A percentile compares a stretch with the other conserved stretches of the same genome.
These are phyloP conservation scores for Tetracladium marchalianum DNA, from an alignment of 495 filamentous ascomycete genomes.

Conservation along the genomic window DNA sequence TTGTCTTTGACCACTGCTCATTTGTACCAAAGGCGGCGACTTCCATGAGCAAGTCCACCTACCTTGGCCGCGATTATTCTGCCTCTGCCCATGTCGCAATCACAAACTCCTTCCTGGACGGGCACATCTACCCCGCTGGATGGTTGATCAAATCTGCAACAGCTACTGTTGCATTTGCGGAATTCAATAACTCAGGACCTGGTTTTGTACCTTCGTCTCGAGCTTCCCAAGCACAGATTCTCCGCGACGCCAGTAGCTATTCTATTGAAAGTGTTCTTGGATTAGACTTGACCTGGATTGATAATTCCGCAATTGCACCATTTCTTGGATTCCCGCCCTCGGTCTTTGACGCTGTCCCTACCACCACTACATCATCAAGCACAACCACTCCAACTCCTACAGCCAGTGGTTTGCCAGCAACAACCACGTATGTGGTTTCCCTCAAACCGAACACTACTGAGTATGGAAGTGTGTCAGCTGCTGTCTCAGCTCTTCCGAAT, in stretches of 20 bases:
- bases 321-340: slow-evolving; percentile 1
- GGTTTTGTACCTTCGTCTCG: slow-evolving; percentile 7
- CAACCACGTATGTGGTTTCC: background rate
- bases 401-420: background rate
- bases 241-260: slow-evolving; percentile 5
- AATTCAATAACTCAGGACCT: slow-evolving; percentile 14
- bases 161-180: slow-evolving; percentile 11
- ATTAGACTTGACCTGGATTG: slow-evolving; percentile 3
- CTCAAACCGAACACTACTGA: background rate
- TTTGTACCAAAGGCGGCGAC: slow-evolving; percentile 2
- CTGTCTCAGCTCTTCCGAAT: slow-evolving; percentile 1
- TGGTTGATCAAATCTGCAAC: slow-evolving; percentile 12
- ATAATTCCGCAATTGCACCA: background rate
- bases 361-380: background rate
- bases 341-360: background rate
- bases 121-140: slow-evolving; percentile 9
- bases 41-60: slow-evolving; percentile 5
- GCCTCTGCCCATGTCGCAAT: slow-evolving; percentile 13
- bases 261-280: background rate
- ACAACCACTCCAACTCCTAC: background rate
- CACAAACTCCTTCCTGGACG: slow-evolving; percentile 13
- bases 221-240: slow-evolving; percentile 11
- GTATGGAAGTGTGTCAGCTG: background rate
- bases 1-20: slow-evolving; percentile 24
- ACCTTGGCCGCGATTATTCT: slow-evolving; percentile 15